Conservation (phyloP, 305 asterid species). For the Solanum hybrid region DNA sequence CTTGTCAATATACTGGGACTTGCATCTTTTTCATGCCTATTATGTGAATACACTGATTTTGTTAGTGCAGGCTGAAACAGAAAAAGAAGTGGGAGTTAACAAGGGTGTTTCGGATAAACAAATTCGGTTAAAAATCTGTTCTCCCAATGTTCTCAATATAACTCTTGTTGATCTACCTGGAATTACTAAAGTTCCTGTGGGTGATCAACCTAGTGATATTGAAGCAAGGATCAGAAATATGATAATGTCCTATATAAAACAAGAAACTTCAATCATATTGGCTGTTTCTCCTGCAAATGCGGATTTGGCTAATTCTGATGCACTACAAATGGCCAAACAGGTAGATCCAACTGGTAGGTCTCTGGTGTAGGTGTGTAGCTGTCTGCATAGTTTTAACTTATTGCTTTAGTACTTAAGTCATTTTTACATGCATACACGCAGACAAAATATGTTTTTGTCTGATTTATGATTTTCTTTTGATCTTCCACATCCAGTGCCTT, state of each 20-base stretch:
- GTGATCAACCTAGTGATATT: slow-evolving; percentile 31
- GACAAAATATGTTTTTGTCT: background rate
- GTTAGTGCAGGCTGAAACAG: slow-evolving; percentile 28
- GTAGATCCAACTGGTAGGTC: slow-evolving; percentile 29
- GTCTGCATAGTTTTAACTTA: background rate
- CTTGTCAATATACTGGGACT: background rate
- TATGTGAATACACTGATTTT: background rate
- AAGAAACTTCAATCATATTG: slow-evolving; percentile 26
- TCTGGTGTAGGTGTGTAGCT: background rate
- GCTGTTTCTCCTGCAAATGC: slow-evolving; percentile 36
- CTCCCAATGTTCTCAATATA: slow-evolving; percentile 30
- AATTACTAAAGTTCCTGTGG: slow-evolving; percentile 32
- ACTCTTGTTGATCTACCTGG: slow-evolving; percentile 36
- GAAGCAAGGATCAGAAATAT: slow-evolving; percentile 24
- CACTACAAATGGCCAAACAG: slow-evolving; percentile 26
- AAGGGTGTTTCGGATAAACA: slow-evolving; percentile 25
- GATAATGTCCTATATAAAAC: slow-evolving; percentile 25
- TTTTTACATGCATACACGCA: background rate
- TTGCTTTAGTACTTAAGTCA: background rate
- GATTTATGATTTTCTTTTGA: background rate
- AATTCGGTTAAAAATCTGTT: slow-evolving; percentile 27
- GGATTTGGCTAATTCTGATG: slow-evolving; percentile 31
- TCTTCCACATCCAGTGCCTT: background rate
- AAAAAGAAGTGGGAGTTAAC: slow-evolving; percentile 20
- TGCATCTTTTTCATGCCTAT: background rate